Conservation (phyloP, 2,329 filamentous ascomycete genomes). For the Balansia obtecta region DNA sequence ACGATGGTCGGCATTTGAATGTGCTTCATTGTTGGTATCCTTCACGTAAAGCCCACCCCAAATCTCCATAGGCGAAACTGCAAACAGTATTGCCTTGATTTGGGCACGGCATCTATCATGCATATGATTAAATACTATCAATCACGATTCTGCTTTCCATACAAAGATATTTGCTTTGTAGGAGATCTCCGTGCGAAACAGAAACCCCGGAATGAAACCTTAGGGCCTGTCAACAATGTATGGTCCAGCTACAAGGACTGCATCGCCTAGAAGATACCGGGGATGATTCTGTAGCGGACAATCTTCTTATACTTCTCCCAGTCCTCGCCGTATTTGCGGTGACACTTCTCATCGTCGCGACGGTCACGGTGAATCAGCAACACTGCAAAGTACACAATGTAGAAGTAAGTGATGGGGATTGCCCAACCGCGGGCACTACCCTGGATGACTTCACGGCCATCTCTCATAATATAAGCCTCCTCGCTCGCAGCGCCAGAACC, state of each 20-base stretch:
- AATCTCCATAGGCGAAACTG: too few relatives aligned
- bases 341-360: constrained; percentile 84
- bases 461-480: constrained; percentile 42
- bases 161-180: too few relatives aligned
- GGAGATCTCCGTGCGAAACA: too few relatives aligned
- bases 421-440: constrained; percentile 70
- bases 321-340: constrained; percentile 80
- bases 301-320: constrained; percentile 81
- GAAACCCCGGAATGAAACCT: too few relatives aligned
- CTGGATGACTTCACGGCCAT: constrained; percentile 54
- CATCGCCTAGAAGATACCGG: constrained; percentile 58
- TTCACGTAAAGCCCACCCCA: too few relatives aligned
- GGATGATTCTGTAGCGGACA: constrained; percentile 73
- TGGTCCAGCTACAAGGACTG: neutral
- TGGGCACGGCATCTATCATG: too few relatives aligned
- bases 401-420: constrained; percentile 87
- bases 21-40: too few relatives aligned
- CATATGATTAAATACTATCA: too few relatives aligned
- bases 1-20: too few relatives aligned
- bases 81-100: too few relatives aligned
- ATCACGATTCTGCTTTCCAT: too few relatives aligned
- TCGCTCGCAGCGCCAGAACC: constrained; percentile 34
- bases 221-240: too few relatives aligned
- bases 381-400: constrained; percentile 81
- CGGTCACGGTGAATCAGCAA: constrained; percentile 76